Conservation (phyloP, 2,329 filamentous ascomycete species). For the Scedosporium minutisporum region DNA sequence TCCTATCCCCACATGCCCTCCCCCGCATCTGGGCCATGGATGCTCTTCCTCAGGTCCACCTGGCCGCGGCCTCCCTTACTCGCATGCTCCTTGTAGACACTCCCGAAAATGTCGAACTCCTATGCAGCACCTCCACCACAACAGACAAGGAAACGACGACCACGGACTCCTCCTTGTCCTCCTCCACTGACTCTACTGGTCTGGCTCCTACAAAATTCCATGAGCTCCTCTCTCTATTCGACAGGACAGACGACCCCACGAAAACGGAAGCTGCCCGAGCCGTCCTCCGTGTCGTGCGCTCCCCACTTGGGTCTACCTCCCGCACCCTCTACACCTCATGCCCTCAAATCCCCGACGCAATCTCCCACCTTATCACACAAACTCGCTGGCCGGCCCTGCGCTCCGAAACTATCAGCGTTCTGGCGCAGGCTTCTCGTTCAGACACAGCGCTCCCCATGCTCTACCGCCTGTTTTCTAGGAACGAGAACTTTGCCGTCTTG, state of each 20-base stretch:
- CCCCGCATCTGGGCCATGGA: constrained; percentile 46
- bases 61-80: constrained; percentile 47
- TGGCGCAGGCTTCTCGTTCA: constrained; percentile 49
- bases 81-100: constrained; percentile 46
- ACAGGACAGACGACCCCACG: constrained; percentile 30
- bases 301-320: constrained; percentile 22
- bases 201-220: constrained; percentile 9
- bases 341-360: constrained; percentile 25
- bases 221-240: constrained; percentile 27
- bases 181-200: not conserved
- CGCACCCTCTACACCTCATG: constrained; percentile 33
- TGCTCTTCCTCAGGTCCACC: constrained; percentile 45
- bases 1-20: constrained; percentile 36
- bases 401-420: constrained; percentile 53
- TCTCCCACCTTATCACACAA: constrained; percentile 46
- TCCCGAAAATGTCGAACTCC: constrained; percentile 37
- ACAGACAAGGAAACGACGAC: constrained; percentile 17
- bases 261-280: constrained; percentile 50
- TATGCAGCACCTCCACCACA: constrained; percentile 32
- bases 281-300: constrained; percentile 43
- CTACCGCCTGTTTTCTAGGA: constrained; percentile 29
- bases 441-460: constrained; percentile 38
- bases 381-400: constrained; percentile 48
- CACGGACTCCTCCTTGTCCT: too few relatives aligned
- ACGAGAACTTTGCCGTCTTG: constrained; percentile 33